Evolutionary conservation across 73 alveolate species (phyloP).

Genomic region (Paramecium sonneborni): DNA sequence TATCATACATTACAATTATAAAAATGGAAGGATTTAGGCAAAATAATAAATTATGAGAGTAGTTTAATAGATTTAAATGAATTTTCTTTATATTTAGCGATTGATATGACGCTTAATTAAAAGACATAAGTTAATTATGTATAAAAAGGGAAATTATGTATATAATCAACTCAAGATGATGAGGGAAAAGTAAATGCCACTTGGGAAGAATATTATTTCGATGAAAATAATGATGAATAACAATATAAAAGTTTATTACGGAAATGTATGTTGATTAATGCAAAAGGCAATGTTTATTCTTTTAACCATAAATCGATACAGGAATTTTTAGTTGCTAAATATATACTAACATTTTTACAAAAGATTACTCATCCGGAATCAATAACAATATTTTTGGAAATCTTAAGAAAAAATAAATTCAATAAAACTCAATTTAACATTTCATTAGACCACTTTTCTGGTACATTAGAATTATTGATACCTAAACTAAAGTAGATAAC

Average conservation of each 20-base stretch:
- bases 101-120: neutral
- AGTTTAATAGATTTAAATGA: neutral
- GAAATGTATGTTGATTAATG: neutral
- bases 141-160: neutral
- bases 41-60: neutral
- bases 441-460: neutral
- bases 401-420: neutral
- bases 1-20: neutral
- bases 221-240: neutral
- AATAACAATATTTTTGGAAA: no score
- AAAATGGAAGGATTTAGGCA: neutral
- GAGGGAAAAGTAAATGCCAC: neutral
- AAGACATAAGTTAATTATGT: neutral
- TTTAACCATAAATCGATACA: neutral
- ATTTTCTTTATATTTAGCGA: neutral
- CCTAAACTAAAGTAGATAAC: neutral
- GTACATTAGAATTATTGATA: neutral
- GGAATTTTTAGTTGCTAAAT: neutral
- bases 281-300: neutral
- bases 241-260: neutral
- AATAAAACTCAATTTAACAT: neutral
- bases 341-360: neutral
- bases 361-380: neutral
- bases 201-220: neutral
- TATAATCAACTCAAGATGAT: neutral